These are phyloP conservation scores for Tricholoma furcatifolium DNA, from an alignment of 768 basidiomycete genomes.

Conservation along the genomic window DNA sequence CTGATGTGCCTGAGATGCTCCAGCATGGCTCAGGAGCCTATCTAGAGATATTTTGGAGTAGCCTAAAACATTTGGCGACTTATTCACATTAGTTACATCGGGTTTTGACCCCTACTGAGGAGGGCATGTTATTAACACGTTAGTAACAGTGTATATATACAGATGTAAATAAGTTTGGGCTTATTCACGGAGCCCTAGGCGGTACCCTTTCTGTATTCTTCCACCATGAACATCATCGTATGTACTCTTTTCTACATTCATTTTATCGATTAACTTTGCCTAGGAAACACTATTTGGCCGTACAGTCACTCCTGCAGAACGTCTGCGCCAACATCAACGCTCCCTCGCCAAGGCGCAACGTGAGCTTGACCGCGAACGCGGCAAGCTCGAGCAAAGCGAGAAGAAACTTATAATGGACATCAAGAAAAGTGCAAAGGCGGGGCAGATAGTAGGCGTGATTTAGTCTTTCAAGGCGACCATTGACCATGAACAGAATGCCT, in stretches of 20 bases:
- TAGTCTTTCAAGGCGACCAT: slow-evolving; percentile 13
- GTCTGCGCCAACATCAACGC: slow-evolving; percentile 94
- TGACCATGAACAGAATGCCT: slow-evolving; percentile 71
- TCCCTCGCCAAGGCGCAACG: slow-evolving; percentile 95
- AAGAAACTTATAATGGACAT: slow-evolving; percentile 96
- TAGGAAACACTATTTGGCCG: slow-evolving; percentile 96
- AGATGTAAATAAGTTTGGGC: slow-evolving; percentile 4
- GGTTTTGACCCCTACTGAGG: not conserved
- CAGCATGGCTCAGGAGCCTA: too few species aligned
- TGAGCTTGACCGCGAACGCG: slow-evolving; percentile 94
- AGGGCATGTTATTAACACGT: not conserved
- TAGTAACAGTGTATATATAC: too few species aligned
- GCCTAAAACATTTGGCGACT: not conserved
- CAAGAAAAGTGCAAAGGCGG: slow-evolving; percentile 93
- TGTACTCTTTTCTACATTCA: slow-evolving; percentile 22
- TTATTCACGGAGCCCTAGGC: not conserved
- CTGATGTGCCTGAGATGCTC: not conserved
- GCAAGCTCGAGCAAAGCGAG: slow-evolving; percentile 92
- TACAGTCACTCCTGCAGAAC: slow-evolving; percentile 92
- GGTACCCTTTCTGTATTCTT: slow-evolving; percentile 15
- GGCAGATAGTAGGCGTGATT: slow-evolving; percentile 74
- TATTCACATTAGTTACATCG: not conserved
- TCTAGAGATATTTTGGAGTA: too few species aligned
- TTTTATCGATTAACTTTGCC: slow-evolving; percentile 10
- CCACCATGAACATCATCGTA: slow-evolving; percentile 79